Evolutionary conservation across 805 yeast species (phyloP), one percentile per base, ranked within the genome.

Genomic region (Starmerella geochares): DNA sequence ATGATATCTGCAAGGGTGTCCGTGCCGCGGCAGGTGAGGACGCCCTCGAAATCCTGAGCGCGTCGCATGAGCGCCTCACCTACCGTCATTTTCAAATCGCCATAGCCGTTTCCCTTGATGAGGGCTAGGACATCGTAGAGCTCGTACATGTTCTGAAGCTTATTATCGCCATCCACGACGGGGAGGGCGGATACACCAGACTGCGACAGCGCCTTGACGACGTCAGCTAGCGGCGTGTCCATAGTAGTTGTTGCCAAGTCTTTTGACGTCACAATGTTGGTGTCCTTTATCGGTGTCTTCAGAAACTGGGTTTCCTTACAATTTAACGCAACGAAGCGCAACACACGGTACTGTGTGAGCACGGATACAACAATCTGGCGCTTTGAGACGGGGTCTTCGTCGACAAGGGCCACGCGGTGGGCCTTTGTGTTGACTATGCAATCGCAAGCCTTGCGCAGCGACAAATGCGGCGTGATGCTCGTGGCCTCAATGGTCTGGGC

Each of bases 11-110:
- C 82, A 51, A 92, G 70, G 55, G 88, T 75, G 65, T 92, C 99
- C 58, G 80, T 76, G 56, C 80, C 73, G 0, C 96, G 86, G 67
- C 98, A 92, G 0, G 97, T 92, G 67, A 87, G 86, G 13, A 92
- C 97, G 52, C 99, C 98, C 67, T 92, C 97, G 60, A 90, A 92
- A 64, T 92, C 96, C 58, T 88, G 96, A 3, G 95, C 81, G 62
- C 95, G 74, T 67, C 95, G 79, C 79, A 92, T 78, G 47, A 92
- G 71, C 0, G 97, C 97, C 66, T 92, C 96, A 3, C 98, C 99
- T 3, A 92, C 96, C 51, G 90, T 81, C 58, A 92, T 71, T 35
- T 87, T 83, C 54, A 90, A 71, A 66, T 92, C 97, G 62, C 90
- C 87, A 62, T 87, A 80, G 4, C 96, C 96, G 42, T 54, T 54